Evolutionary conservation across 1,284 basidiomycete species (phyloP).

Genomic region (Rhodotorula sp.): DNA sequence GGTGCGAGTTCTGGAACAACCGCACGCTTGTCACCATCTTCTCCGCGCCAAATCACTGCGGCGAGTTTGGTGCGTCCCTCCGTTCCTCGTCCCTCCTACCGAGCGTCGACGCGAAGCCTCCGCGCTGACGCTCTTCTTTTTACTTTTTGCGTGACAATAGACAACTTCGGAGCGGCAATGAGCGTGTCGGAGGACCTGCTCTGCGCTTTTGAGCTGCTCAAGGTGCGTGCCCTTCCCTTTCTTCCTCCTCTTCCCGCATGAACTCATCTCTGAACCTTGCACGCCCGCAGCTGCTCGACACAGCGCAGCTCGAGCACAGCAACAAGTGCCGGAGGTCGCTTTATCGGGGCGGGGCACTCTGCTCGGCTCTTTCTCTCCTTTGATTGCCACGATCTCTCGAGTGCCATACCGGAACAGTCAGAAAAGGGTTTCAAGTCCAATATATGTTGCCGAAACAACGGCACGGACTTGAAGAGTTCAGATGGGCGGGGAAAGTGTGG

Average conservation of each 20-base stretch:
- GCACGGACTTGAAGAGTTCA: too few relatives aligned
- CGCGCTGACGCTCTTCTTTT: neutral
- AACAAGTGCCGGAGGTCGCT: too few relatives aligned
- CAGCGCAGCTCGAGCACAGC: constrained; percentile 34
- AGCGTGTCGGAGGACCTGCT: constrained; percentile 95
- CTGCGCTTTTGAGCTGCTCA: constrained; percentile 96
- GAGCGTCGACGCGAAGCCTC: neutral
- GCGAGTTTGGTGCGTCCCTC: constrained; percentile 58
- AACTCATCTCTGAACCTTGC: neutral
- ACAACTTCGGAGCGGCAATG: constrained; percentile 88
- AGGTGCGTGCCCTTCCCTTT: constrained; percentile 50
- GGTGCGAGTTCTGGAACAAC: constrained; percentile 99
- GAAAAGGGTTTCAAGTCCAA: too few relatives aligned
- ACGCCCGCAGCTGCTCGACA: constrained; percentile 29
- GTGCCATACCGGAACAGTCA: too few relatives aligned
- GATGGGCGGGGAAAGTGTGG: too few relatives aligned
- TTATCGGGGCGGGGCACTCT: too few relatives aligned
- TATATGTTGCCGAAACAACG: too few relatives aligned
- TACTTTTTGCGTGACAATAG: constrained; percentile 47
- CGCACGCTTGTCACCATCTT: constrained; percentile 97
- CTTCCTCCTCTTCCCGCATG: too few relatives aligned
- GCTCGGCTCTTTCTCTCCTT: too few relatives aligned
- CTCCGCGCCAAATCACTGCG: constrained; percentile 95
- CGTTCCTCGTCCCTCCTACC: neutral
- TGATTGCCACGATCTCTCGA: too few relatives aligned